A percentile compares a stretch with the other conserved stretches of the same genome.
phyloP scores from a whole-genome alignment of 345 rosid genomes.

The Brassica juncea region DNA sequence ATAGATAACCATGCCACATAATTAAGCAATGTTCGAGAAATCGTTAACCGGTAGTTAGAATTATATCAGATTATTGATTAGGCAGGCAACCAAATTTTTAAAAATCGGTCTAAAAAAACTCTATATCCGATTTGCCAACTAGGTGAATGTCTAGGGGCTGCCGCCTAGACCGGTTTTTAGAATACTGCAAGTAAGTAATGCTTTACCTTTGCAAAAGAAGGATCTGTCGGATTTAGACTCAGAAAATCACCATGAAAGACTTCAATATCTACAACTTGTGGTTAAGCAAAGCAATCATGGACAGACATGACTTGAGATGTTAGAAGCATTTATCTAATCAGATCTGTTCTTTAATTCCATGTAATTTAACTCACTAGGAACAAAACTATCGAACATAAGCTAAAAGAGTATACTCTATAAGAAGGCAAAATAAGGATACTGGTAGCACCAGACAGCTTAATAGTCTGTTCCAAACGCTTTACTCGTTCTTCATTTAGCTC shows the following conservation, averaged over 20 bases:
- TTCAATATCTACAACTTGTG: constrained; percentile 48
- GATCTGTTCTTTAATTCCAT: background rate
- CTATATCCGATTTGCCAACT: no score
- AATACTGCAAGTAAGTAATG: background rate
- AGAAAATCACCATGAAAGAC: constrained; percentile 65
- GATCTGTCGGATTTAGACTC: constrained; percentile 61
- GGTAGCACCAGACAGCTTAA: constrained; percentile 77
- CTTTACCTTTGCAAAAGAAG: constrained; percentile 61
- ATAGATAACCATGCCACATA: background rate
- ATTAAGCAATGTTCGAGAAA: no score
- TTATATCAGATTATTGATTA: no score
- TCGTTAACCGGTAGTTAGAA: no score
- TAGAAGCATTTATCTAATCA: constrained; percentile 2
- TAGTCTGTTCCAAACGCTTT: constrained; percentile 65
- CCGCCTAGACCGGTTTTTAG: no score
- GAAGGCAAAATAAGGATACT: constrained; percentile 64
- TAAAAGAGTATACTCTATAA: background rate
- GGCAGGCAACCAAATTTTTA: no score
- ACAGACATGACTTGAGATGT: background rate
- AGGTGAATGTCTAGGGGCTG: no score
- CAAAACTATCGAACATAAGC: background rate
- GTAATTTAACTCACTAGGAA: background rate
- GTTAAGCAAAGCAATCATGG: constrained; percentile 41
- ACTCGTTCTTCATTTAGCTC: constrained; percentile 56
- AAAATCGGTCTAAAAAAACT: no score